Evolutionary conservation across 345 rosid species (phyloP).

Genomic region (Lepidium aucheri): DNA sequence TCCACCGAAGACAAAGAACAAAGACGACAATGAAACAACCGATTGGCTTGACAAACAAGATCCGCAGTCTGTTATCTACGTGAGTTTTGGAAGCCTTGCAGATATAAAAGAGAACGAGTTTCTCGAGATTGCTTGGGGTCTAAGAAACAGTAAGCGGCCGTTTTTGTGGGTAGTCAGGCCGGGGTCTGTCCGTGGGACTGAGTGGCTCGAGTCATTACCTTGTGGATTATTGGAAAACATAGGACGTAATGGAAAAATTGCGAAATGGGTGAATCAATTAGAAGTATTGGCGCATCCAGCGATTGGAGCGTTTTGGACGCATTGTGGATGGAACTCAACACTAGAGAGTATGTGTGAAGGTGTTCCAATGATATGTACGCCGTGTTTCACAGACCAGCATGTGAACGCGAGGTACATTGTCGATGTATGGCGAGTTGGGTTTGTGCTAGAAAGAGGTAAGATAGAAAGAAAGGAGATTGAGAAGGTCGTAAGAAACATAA

Average conservation of each 20-base stretch:
- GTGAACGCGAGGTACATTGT: conserved; percentile 41
- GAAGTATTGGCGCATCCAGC: conserved; percentile 50
- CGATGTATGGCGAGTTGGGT: conserved; percentile 52
- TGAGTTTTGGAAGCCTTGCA: conserved; percentile 57
- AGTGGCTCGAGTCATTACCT: conserved; percentile 37
- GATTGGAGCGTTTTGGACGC: conserved; percentile 57
- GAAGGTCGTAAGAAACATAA: conserved; percentile 24
- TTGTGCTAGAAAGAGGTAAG: conserved; percentile 26
- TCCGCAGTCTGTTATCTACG: conserved; percentile 39
- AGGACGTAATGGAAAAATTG: conserved; percentile 36
- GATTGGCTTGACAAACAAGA: conserved; percentile 51
- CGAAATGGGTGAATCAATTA: conserved; percentile 66
- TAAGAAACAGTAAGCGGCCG: conserved; percentile 37
- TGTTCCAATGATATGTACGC: conserved; percentile 73
- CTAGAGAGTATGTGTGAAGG: conserved; percentile 56
- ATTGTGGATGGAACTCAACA: conserved; percentile 66
- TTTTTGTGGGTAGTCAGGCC: conserved; percentile 70
- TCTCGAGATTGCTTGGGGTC: conserved; percentile 47
- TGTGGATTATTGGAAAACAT: conserved; percentile 35
- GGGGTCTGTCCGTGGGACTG: conserved; percentile 20
- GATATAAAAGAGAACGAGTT: conserved; percentile 29
- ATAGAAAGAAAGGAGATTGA: conserved; percentile 37
- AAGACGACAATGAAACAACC: conserved; percentile 25
- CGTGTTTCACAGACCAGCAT: conserved; percentile 54
- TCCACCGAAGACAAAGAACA: conserved; percentile 14